Conservation (phyloP, 1,284 basidiomycete genomes). For the Cyathus olla region DNA sequence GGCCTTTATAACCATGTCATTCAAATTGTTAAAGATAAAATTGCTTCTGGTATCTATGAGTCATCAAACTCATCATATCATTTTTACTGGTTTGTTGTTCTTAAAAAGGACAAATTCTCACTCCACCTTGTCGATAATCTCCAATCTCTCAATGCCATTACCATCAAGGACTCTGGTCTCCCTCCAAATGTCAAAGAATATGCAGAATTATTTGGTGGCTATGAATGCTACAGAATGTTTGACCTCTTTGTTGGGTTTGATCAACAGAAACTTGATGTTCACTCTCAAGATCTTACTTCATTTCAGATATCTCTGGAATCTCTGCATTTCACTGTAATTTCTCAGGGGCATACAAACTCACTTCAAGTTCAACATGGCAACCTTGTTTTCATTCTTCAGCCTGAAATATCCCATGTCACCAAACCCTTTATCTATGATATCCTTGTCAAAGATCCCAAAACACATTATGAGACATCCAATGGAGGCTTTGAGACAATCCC, state of each 20-base stretch:
- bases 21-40: conserved; percentile 2
- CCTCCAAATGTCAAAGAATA: conserved; percentile 9
- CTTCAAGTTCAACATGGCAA: conserved; percentile 38
- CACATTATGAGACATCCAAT: conserved; percentile 27
- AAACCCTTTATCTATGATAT: conserved; percentile 45
- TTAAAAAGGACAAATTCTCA: conserved; percentile 23
- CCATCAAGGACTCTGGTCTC: conserved; percentile 15
- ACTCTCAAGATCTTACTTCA: conserved; percentile 20
- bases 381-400: conserved; percentile 41
- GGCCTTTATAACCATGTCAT: not conserved
- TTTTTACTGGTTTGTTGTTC: not conserved
- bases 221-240: conserved; percentile 16
- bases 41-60: not conserved
- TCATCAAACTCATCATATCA: not conserved
- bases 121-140: conserved; percentile 19
- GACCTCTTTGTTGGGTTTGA: conserved; percentile 24
- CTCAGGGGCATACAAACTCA: conserved; percentile 48
- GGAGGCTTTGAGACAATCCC: conserved; percentile 33
- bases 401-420: conserved; percentile 39
- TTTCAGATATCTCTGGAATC: conserved; percentile 22
- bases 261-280: conserved; percentile 10
- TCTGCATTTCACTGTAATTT: conserved; percentile 19
- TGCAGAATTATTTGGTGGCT: conserved; percentile 14
- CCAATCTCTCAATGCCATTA: conserved; percentile 20
- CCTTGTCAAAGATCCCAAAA: conserved; percentile 37